Evolutionary conservation across 2,329 filamentous ascomycete genomes (phyloP), one percentile per base, ranked within the genome.

Genomic region (Teratosphaeria epicoccoides): DNA sequence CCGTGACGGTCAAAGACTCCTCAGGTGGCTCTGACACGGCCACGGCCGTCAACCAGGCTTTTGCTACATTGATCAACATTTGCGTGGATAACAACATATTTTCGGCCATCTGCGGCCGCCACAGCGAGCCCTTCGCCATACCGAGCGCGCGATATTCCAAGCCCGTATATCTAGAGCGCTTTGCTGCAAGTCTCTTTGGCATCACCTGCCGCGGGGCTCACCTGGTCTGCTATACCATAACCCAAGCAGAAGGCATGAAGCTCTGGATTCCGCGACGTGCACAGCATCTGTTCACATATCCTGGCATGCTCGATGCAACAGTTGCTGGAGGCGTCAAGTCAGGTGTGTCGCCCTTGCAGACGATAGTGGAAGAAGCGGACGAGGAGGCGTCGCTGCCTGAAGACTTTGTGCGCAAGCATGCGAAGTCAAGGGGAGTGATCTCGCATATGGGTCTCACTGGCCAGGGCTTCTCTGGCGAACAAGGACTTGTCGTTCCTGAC

Each of bases 281-380:
- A 10, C 75, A 74, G 49, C 79, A 75, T 53, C 97, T 97, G 73
- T 82, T 86, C 58, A 96, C 89, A 0, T 98, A 90, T 64, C 85
- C 86, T 0, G 79, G 85, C 22, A 90, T 96, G 75, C 76, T 98
- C 57, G 93, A 98, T 69, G 97, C 97, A 68, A 89, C 89, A 1
- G 93, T 95, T 4, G 93, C 90, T 0, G 87, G 87, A 2, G 87
- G 88, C 0, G 82, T 97, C 59, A 83, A 85, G 67, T 86, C 87
- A 0, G 85, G 83, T 14, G 89, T 96, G 67, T 77, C 77, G 23
- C 86, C 87, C 0, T 84, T 89, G 46, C 88, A 91, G 64, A 89
- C 86, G 66, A 72, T 95, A 49, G 77, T 96, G 24, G 81, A 91
- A 49, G 93, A 98, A 70, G 85, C 55, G 2, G 83, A 84, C 57